These are phyloP conservation scores for Chenopodium berlandieri DNA, from an alignment of 148 eudicot genomes.

Conservation along the genomic window DNA sequence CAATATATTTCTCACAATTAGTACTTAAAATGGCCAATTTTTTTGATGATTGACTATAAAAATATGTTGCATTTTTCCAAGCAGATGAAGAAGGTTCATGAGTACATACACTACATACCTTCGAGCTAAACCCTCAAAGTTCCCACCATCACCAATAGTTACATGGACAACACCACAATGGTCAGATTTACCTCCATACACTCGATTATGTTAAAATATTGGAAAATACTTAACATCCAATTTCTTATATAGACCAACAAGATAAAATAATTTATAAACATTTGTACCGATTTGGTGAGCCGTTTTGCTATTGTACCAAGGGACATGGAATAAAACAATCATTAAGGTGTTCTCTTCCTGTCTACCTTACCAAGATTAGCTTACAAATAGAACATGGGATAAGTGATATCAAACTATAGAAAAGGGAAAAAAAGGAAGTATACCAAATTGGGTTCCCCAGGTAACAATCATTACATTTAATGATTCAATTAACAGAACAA, in stretches of 20 bases:
- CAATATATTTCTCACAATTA: background rate
- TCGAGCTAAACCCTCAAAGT: constrained; percentile 85
- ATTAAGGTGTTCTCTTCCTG: constrained; percentile 87
- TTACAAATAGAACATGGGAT: constrained; percentile 34
- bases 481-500: background rate
- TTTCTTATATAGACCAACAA: background rate
- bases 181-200: constrained; percentile 56
- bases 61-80: too few relatives aligned
- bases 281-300: constrained; percentile 91
- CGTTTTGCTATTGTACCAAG: constrained; percentile 91
- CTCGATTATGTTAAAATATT: constrained; percentile 54
- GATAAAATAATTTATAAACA: background rate
- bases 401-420: constrained; percentile 5
- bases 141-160: constrained; percentile 98
- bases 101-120: constrained; percentile 57
- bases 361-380: constrained; percentile 89
- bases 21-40: background rate
- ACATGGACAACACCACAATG: constrained; percentile 91
- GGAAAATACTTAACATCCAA: background rate
- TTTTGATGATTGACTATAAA: background rate
- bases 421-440: background rate
- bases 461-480: background rate
- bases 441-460: background rate
- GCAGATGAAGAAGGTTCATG: background rate
- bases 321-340: constrained; percentile 77